Conservation (phyloP, 139 green algal species). For the Edaphochlamys debaryana region DNA sequence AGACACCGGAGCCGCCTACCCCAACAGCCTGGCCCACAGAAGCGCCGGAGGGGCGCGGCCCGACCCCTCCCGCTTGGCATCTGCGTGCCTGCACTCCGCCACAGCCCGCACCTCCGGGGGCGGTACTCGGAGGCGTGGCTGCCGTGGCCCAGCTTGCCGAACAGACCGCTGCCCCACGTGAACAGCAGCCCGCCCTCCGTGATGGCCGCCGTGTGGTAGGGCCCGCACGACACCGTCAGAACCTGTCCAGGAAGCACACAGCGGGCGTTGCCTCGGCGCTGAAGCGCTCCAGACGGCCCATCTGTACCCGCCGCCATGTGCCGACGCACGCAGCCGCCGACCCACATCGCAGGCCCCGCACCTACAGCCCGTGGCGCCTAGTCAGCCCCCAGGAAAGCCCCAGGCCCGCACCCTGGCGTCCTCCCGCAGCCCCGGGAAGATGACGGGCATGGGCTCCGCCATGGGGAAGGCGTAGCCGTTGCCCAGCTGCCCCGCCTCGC, state of each 20-base stretch:
- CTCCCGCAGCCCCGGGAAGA: constrained; percentile 21
- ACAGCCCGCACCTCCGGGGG: neutral
- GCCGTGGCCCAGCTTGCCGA: constrained; percentile 89
- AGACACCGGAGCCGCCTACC: no score
- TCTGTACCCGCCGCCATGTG: no score
- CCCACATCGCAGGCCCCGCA: no score
- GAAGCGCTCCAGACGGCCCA: no score
- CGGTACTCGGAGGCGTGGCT: constrained; percentile 29
- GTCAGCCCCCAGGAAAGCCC: no score
- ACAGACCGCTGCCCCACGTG: constrained; percentile 94
- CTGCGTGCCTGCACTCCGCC: no score
- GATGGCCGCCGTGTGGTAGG: constrained; percentile 86
- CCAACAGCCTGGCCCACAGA: no score
- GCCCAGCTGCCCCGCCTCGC: constrained; percentile 68
- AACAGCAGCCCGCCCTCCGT: constrained; percentile 78
- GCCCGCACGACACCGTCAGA: constrained; percentile 81
- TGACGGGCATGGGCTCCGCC: constrained; percentile 39
- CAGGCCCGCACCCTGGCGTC: neutral
- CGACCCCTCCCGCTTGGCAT: no score
- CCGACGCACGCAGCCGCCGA: no score
- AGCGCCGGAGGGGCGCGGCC: no score
- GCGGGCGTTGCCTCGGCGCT: no score
- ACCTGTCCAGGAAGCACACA: constrained; percentile 39
- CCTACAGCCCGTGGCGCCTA: no score
- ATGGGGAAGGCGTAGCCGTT: constrained; percentile 48